These are phyloP conservation scores for Austroboletus novae-zelandiae DNA, from an alignment of 1,284 basidiomycete species.

Conservation along the genomic window DNA sequence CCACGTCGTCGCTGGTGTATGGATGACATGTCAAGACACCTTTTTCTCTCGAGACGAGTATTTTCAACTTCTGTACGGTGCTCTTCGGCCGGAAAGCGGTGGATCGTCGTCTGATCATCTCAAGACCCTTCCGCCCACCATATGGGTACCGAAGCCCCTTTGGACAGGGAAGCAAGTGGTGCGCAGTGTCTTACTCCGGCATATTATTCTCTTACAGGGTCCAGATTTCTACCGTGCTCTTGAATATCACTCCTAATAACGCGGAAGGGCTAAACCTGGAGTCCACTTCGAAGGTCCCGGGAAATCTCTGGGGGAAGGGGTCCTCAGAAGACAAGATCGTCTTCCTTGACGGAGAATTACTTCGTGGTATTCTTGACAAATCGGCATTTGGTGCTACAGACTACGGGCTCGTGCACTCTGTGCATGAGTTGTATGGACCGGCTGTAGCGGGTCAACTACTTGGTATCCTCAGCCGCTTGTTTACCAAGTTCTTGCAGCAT, in stretches of 20 bases:
- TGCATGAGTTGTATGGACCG: slow-evolving; percentile 98
- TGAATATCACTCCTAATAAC: slow-evolving; percentile 86
- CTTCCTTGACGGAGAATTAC: slow-evolving; percentile 91
- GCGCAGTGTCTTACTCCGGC: slow-evolving; percentile 30
- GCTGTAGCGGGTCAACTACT: slow-evolving; percentile 89
- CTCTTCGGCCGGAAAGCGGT: slow-evolving; percentile 86
- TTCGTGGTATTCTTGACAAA: slow-evolving; percentile 95
- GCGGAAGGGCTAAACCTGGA: slow-evolving; percentile 85
- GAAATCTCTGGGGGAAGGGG: slow-evolving; percentile 78
- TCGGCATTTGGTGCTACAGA: slow-evolving; percentile 96
- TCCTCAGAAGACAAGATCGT: slow-evolving; percentile 86
- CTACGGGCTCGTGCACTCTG: slow-evolving; percentile 95
- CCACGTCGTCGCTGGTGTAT: slow-evolving; percentile 97
- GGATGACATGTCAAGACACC: slow-evolving; percentile 97
- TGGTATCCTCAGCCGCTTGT: slow-evolving; percentile 89
- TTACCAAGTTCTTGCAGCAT: slow-evolving; percentile 97
- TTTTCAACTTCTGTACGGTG: slow-evolving; percentile 95
- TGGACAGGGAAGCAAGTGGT: slow-evolving; percentile 99
- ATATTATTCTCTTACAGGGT: slow-evolving; percentile 1
- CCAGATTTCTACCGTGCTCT: slow-evolving; percentile 88
- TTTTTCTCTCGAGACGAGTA: slow-evolving; percentile 97
- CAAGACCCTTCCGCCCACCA: slow-evolving; percentile 84
- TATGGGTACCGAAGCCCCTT: slow-evolving; percentile 86
- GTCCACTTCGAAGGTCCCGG: slow-evolving; percentile 86
- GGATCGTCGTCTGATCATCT: slow-evolving; percentile 68